These are phyloP conservation scores for Colletotrichum lentis DNA, from an alignment of 2,329 filamentous ascomycete genomes.

Conservation along the genomic window DNA sequence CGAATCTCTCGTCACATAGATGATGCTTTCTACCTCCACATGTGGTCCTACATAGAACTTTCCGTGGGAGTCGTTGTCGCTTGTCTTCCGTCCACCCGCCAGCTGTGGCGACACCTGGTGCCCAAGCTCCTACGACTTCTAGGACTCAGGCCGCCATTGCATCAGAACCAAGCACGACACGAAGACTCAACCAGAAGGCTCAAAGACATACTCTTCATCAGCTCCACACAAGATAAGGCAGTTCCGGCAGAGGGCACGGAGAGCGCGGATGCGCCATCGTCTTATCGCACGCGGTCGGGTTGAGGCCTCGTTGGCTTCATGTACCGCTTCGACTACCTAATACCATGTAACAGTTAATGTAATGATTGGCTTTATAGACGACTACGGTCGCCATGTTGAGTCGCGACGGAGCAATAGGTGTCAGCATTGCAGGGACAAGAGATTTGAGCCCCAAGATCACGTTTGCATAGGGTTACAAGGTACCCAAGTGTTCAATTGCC, in stretches of 20 bases:
- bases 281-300: not conserved
- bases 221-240: not conserved
- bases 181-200: constrained; percentile 14
- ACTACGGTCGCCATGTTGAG: not conserved
- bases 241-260: too few relatives aligned
- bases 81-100: constrained; percentile 46
- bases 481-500: too few relatives aligned
- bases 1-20: not conserved
- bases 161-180: not conserved
- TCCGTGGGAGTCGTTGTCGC: constrained; percentile 55
- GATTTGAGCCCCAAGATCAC: too few relatives aligned
- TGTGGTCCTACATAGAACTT: constrained; percentile 57
- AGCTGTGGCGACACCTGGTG: constrained; percentile 21
- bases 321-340: not conserved
- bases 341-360: not conserved
- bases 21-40: constrained; percentile 52
- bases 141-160: not conserved
- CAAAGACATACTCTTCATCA: not conserved
- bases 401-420: not conserved
- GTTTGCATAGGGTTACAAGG: too few relatives aligned
- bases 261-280: not conserved
- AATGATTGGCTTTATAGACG: not conserved
- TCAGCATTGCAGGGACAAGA: not conserved
- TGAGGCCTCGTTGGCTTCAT: not conserved
- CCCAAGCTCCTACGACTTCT: constrained; percentile 11